Conservation (phyloP, 129 eudicot species). For the Pittosporum tobira region DNA sequence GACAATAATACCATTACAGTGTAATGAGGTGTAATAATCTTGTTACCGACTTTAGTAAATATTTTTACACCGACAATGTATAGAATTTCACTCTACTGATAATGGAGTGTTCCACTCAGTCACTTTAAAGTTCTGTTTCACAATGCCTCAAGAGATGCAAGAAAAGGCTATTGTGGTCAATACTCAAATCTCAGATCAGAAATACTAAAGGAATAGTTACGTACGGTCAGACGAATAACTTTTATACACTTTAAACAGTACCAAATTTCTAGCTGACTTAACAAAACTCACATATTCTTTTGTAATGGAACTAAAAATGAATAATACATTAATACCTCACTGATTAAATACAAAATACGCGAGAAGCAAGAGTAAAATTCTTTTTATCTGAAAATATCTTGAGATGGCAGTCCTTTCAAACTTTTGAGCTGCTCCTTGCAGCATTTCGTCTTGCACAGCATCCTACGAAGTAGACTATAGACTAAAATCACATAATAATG, state of each 20-base stretch:
- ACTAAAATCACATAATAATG: slow-evolving; percentile 27
- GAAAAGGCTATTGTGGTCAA: neutral
- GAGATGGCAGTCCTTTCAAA: slow-evolving; percentile 26
- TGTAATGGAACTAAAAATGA: neutral
- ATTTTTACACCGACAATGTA: too few species aligned
- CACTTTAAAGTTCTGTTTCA: too few species aligned
- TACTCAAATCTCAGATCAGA: neutral
- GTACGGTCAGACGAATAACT: neutral
- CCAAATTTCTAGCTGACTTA: slow-evolving; percentile 2
- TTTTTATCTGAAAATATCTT: neutral
- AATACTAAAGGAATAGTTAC: neutral
- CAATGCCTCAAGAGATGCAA: neutral
- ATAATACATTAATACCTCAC: too few species aligned
- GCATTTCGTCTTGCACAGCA: slow-evolving; percentile 90
- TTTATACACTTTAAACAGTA: neutral
- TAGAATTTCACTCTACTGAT: too few species aligned
- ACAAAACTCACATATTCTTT: neutral
- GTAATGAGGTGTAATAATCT: too few species aligned
- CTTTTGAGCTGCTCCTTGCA: slow-evolving; percentile 45
- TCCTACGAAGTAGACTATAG: slow-evolving; percentile 77
- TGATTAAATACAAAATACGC: neutral
- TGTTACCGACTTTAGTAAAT: too few species aligned
- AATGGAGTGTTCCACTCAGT: too few species aligned
- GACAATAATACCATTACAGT: too few species aligned
- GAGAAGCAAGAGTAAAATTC: neutral